Conservation (phyloP, 257 asterid species). For the Primulina tabacum region DNA sequence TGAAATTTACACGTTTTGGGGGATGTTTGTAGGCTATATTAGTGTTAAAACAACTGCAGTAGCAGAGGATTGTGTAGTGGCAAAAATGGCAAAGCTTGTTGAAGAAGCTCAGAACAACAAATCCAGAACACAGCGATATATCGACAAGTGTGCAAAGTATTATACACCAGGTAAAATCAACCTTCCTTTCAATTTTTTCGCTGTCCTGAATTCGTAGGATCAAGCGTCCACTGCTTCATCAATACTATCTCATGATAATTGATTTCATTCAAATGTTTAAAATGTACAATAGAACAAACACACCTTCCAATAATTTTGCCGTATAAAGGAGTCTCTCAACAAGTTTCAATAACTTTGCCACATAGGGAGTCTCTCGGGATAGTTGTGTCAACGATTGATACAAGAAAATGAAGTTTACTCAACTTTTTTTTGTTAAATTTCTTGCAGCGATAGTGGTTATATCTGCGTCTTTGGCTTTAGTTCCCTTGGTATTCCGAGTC, state of each 20-base stretch:
- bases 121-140: slow-evolving; percentile 61
- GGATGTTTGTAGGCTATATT: slow-evolving; percentile 50
- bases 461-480: slow-evolving; percentile 50
- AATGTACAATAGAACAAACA: too few species aligned
- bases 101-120: slow-evolving; percentile 88
- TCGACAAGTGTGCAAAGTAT: slow-evolving; percentile 82
- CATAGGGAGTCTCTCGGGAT: too few species aligned
- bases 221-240: not conserved
- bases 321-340: too few species aligned
- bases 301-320: not conserved
- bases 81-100: slow-evolving; percentile 79
- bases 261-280: too few species aligned
- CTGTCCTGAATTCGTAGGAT: too few species aligned
- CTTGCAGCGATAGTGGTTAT: slow-evolving; percentile 57
- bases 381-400: not conserved
- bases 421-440: not conserved
- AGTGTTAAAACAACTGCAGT: slow-evolving; percentile 55
- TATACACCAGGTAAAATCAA: slow-evolving; percentile 69
- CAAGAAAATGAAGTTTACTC: not conserved
- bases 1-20: not conserved
- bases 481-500: slow-evolving; percentile 53
- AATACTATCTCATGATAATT: too few species aligned
- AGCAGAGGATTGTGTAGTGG: slow-evolving; percentile 76
- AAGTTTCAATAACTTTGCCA: too few species aligned
- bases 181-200: too few species aligned